phyloP scores from a whole-genome alignment of 176 grass and related monocot species.

The Lolium multiflorum region DNA sequence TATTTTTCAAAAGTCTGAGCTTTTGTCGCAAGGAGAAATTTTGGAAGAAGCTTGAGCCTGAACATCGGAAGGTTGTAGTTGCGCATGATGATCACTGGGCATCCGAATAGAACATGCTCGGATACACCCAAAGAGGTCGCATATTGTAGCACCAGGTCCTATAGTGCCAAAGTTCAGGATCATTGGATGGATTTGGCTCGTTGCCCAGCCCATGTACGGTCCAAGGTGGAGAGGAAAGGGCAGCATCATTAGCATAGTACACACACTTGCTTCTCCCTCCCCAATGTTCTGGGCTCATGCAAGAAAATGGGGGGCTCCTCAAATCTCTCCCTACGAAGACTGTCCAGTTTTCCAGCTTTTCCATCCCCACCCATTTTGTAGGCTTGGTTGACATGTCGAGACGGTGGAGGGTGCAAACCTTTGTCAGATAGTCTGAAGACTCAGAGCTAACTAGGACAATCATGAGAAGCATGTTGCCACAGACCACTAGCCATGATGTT shows the following conservation, averaged over 20 bases:
- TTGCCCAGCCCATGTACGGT: constrained; percentile 28
- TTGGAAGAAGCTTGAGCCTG: not conserved
- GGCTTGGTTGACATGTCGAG: constrained; percentile 42
- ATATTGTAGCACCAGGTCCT: not conserved
- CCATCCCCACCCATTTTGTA: constrained; percentile 38
- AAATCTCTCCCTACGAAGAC: not conserved
- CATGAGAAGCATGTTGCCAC: constrained; percentile 47
- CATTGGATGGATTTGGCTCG: not conserved
- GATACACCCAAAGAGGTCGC: constrained; percentile 10
- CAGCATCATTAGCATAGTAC: not conserved
- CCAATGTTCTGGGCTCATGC: not conserved
- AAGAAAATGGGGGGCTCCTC: not conserved
- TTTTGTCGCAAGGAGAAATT: not conserved
- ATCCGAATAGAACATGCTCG: constrained; percentile 50
- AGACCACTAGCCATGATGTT: constrained; percentile 46
- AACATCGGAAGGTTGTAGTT: not conserved
- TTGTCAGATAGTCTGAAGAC: not conserved
- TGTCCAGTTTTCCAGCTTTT: constrained; percentile 36
- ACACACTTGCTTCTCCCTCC: not conserved
- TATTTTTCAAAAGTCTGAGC: not conserved
- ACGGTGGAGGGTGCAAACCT: not conserved
- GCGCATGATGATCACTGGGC: not conserved
- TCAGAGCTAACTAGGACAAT: constrained; percentile 11
- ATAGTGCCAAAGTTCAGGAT: not conserved
- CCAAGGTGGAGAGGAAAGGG: constrained; percentile 5